phyloP scores from a whole-genome alignment of 139 green algal genomes.

The Tetraselmis striata region DNA sequence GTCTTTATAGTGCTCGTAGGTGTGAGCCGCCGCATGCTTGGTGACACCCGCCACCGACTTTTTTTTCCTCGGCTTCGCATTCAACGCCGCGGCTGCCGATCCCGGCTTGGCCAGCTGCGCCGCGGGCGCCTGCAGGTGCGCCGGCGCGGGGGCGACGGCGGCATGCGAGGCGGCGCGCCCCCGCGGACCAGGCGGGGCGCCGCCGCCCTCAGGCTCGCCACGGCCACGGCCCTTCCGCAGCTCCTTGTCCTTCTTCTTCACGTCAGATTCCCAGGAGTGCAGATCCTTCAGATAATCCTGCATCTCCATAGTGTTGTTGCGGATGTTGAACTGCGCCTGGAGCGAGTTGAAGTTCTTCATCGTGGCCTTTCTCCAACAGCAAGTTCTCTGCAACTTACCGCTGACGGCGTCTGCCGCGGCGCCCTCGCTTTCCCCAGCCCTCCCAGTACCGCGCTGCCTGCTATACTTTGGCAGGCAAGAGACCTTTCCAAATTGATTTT shows the following conservation, averaged over 20 bases:
- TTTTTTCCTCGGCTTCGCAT: constrained; percentile 3
- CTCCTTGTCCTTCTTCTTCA: constrained; percentile 40
- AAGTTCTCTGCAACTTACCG: too few species aligned
- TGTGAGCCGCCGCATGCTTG: constrained; percentile 42
- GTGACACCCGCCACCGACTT: too few species aligned
- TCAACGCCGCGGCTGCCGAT: neutral
- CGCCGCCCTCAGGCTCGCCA: neutral
- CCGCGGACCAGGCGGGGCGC: neutral
- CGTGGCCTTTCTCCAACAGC: too few species aligned
- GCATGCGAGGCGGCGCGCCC: neutral
- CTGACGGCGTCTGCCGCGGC: too few species aligned
- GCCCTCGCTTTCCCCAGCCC: too few species aligned
- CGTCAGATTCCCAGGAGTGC: constrained; percentile 40
- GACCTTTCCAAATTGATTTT: too few species aligned
- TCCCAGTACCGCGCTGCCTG: too few species aligned
- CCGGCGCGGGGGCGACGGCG: constrained; percentile 19
- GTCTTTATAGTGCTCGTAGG: constrained; percentile 44
- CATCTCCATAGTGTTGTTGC: constrained; percentile 51
- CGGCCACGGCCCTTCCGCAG: neutral
- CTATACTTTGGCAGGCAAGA: too few species aligned
- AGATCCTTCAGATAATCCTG: constrained; percentile 60
- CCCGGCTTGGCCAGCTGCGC: neutral
- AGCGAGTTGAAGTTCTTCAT: constrained; percentile 9
- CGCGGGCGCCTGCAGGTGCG: constrained; percentile 20
- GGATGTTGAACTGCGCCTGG: constrained; percentile 46